Evolutionary conservation across 192 early-diverging fungal genomes (phyloP).

Genomic region (Entomortierella beljakovae): DNA sequence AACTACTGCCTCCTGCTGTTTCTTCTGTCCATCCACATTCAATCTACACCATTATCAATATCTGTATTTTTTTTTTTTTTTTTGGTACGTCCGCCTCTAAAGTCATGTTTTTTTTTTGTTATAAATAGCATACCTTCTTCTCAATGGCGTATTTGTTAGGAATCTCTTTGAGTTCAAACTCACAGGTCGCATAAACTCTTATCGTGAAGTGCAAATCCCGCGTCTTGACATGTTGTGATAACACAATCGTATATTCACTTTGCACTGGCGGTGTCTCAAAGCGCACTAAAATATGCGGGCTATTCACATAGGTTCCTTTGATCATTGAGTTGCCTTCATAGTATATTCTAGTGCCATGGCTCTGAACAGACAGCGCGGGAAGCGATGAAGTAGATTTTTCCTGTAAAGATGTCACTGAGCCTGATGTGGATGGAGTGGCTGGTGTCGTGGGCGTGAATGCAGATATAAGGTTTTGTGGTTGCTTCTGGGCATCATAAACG

Average conservation of each 20-base stretch:
- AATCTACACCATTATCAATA: conserved; percentile 48
- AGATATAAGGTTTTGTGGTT: conserved; percentile 8
- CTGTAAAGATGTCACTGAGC: neutral
- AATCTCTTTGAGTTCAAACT: conserved; percentile 72
- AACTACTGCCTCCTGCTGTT: conserved; percentile 83
- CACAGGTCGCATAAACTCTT: conserved; percentile 72
- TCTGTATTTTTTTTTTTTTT: neutral
- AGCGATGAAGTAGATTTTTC: neutral
- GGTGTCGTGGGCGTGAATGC: conserved; percentile 16
- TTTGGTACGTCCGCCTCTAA: neutral
- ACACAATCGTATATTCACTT: conserved; percentile 78
- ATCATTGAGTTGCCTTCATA: conserved; percentile 50
- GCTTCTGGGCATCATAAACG: conserved; percentile 72
- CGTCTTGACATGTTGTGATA: conserved; percentile 82
- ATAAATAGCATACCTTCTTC: conserved; percentile 58
- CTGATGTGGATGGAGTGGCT: neutral
- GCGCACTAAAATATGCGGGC: conserved; percentile 79
- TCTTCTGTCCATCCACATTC: conserved; percentile 76
- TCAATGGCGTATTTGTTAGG: conserved; percentile 68
- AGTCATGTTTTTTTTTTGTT: neutral
- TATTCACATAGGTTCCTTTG: conserved; percentile 89
- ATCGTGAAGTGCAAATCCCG: conserved; percentile 82
- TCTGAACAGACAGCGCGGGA: conserved; percentile 20
- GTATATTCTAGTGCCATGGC: conserved; percentile 56
- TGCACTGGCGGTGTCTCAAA: conserved; percentile 71